Base-by-base conservation (phyloP, 2,329 filamentous ascomycete species). In the Phyllachora maydis region DNA sequence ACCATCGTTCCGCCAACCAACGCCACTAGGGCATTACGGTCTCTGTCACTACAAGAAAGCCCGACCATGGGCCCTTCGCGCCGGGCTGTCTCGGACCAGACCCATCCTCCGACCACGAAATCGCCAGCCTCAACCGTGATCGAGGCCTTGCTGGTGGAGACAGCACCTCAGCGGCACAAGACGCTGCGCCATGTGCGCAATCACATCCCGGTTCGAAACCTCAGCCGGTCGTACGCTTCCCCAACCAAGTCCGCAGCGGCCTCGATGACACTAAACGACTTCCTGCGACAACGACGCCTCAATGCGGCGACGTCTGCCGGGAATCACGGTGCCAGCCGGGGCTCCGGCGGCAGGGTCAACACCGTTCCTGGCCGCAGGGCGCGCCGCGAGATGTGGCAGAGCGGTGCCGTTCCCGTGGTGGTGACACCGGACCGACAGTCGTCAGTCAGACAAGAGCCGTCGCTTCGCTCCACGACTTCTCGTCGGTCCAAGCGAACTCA, bases 151-250 rank as follows among this genome's bases (percentile, higher is more conserved):
- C 42, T 69, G 17, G 47, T 70, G n/a, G 58, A 65, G 19, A 45
- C 46, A 2, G 42, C 49, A 16, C 51, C 54, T 9, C 54, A 49
- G 24, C 52, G 52, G 21, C 54, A 48, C 26, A 56, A 57, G 35
- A 72, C 65, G 6, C 41, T 74, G 28, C 58, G 68, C 4, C 67
- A 73, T 38, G 57, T 68, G 8, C 61, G 54, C 32, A 72, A 71
- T 35, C 56, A 63, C 20, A 43, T 44, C 6, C 44, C 45, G 1
- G 35, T 69, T 26, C 52, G 64, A 28, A 54, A 64, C 30, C 52
- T 57, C 3, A 38, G n/a, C n/a, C n/a, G 39, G 11, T 49, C 48
- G 4, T 47, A 54, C 16, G 28, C 46, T 8, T 52, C 53, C 6
- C 47, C 47, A 2, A 30, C 40, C n/a, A 52, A 49, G 35, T 59